These are phyloP conservation scores for Penicillium sp. DNA, from an alignment of 2,329 filamentous ascomycete species.

Conservation along the genomic window DNA sequence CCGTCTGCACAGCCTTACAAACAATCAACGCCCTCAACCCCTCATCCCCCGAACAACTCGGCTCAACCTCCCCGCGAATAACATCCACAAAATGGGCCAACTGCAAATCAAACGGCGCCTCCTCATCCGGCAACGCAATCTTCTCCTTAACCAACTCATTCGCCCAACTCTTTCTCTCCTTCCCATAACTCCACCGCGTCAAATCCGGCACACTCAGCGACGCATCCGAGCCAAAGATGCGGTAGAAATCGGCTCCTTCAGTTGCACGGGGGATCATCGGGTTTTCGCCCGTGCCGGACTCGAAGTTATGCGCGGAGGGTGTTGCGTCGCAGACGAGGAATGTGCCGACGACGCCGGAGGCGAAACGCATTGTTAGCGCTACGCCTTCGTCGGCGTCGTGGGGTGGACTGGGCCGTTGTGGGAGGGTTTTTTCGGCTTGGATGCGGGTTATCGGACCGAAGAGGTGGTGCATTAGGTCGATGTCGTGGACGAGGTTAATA, in stretches of 20 bases:
- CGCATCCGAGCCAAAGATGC: slow-evolving; percentile 61
- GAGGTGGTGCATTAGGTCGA: slow-evolving; percentile 64
- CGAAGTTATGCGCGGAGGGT: slow-evolving; percentile 61
- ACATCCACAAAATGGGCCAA: slow-evolving; percentile 59
- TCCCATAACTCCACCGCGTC: slow-evolving; percentile 55
- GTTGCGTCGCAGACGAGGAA: slow-evolving; percentile 62
- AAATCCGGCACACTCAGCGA: slow-evolving; percentile 63
- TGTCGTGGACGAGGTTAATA: slow-evolving; percentile 67
- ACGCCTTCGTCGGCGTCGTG: slow-evolving; percentile 63
- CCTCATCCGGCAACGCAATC: slow-evolving; percentile 35
- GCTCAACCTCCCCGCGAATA: slow-evolving; percentile 49
- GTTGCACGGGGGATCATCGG: slow-evolving; percentile 53
- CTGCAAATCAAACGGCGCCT: slow-evolving; percentile 60
- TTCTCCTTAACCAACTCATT: slow-evolving; percentile 43
- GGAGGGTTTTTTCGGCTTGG: slow-evolving; percentile 55
- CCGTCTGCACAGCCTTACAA: slow-evolving; percentile 58
- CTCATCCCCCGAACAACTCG: slow-evolving; percentile 57
- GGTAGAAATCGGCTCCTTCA: slow-evolving; percentile 55
- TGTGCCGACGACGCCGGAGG: slow-evolving; percentile 61
- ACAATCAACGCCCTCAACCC: slow-evolving; percentile 60
- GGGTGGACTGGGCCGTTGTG: slow-evolving; percentile 46
- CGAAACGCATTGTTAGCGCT: slow-evolving; percentile 60
- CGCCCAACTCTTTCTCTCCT: slow-evolving; percentile 52
- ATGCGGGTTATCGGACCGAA: slow-evolving; percentile 61
- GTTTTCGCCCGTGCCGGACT: slow-evolving; percentile 65